Conservation (phyloP, 495 filamentous ascomycete genomes). For the Aeminium ludgeri region DNA sequence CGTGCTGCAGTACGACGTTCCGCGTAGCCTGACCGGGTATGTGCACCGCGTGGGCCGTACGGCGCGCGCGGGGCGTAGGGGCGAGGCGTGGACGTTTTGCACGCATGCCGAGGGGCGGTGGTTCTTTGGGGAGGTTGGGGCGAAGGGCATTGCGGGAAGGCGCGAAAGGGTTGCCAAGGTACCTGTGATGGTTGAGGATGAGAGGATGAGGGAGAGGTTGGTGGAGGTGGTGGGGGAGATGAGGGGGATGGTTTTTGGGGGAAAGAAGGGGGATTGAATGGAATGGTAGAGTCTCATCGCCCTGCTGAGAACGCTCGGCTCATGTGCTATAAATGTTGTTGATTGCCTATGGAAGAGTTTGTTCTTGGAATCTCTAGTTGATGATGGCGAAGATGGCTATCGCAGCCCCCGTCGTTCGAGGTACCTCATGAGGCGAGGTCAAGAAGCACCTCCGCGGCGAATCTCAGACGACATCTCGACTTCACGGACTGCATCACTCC, state of each 20-base stretch:
- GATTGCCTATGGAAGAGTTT: too few relatives aligned
- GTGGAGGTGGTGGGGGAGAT: conserved; percentile 39
- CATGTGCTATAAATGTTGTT: too few relatives aligned
- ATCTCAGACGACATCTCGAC: too few relatives aligned
- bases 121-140: conserved; percentile 60
- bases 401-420: too few relatives aligned
- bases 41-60: conserved; percentile 89
- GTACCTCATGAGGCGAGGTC: too few relatives aligned
- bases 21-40: conserved; percentile 60
- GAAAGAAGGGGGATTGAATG: not conserved
- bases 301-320: too few relatives aligned
- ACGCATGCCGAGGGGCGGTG: conserved; percentile 61
- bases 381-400: too few relatives aligned
- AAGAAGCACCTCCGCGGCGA: too few relatives aligned
- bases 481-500: too few relatives aligned
- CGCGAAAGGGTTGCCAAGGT: conserved; percentile 29
- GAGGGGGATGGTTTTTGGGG: conserved; percentile 28
- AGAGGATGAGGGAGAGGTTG: conserved; percentile 39
- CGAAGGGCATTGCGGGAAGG: conserved; percentile 30
- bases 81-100: conserved; percentile 69
- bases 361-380: too few relatives aligned
- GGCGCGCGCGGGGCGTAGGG: conserved; percentile 60
- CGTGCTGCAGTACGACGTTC: conserved; percentile 90
- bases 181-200: conserved; percentile 28
- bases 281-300: too few relatives aligned